Evolutionary conservation across 441 rosid species (phyloP), one percentile per base, ranked within the genome.

Genomic region (Gossypium laxum): DNA sequence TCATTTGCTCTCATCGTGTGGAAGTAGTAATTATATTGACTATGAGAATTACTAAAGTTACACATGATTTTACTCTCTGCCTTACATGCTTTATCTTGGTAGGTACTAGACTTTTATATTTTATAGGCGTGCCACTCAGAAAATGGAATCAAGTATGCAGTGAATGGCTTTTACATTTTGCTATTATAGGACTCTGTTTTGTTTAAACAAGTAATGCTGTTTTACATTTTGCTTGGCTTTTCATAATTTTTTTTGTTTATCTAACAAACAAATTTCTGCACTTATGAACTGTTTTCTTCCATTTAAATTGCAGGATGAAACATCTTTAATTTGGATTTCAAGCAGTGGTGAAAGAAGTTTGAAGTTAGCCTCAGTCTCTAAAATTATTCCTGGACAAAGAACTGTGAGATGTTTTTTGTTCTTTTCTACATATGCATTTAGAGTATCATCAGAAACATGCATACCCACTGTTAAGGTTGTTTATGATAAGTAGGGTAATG

Each of bases 341-440:
- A 88, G 84, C 79, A 86, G 86, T 17, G 96, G 88, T 24, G 98
- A 90, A 79, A 88, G 87, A 81, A 87, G 86, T 73, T 84, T 93
- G 85, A 93, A 93, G 84, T 80, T 91, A 80, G 82, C 96, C 7
- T 83, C 88, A 62, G 89, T 91, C 62, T 86, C 90, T 73, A 91
- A 81, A 84, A 87, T 91, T 74, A 83, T 90, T 80, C 97, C 96
- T 69, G 97, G 98, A 79, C 98, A 93, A 82, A 81, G 96, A 93
- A 93, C 97, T 84, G 98, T 93, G 83, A 85, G 81, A 69, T 83
- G 76, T 78, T 74, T 70, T 4, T 72, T 15, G 41, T 45, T 58
- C 10, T 14, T 22, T 66, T 4, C 15, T 48, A 1, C 70, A 66
- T 47, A n/a, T 50, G 15, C 48, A 48, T 5, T 14, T 66, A n/a